These are phyloP conservation scores for Colletotrichum sp. DNA, from an alignment of 2,329 filamentous ascomycete species.

Conservation along the genomic window DNA sequence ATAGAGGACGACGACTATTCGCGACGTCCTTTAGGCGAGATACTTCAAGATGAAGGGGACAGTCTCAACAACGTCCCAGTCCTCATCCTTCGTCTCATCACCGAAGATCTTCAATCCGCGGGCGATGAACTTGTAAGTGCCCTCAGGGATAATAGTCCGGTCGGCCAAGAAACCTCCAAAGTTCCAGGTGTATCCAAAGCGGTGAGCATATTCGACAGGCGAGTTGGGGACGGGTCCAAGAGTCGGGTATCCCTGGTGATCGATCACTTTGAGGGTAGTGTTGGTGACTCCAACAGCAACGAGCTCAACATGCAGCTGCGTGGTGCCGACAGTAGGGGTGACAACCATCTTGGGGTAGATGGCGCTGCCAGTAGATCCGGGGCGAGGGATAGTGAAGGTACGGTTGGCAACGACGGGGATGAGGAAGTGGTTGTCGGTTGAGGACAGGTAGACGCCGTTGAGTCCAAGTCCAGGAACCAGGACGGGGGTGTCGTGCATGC, in stretches of 20 bases:
- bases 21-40: background rate
- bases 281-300: conserved; percentile 17
- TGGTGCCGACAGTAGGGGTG: conserved; percentile 18
- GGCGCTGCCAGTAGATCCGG: background rate
- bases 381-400: conserved; percentile 27
- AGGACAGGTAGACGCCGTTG: conserved; percentile 20
- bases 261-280: conserved; percentile 10
- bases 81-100: conserved; percentile 23
- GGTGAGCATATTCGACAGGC: conserved; percentile 18
- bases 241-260: conserved; percentile 23
- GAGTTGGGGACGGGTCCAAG: conserved; percentile 24
- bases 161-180: conserved; percentile 28
- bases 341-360: conserved; percentile 4
- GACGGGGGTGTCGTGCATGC: conserved; percentile 25
- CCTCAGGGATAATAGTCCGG: conserved; percentile 25
- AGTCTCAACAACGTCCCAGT: conserved; percentile 26
- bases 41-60: conserved; percentile 22
- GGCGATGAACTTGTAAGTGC: conserved; percentile 27
- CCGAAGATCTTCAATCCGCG: conserved; percentile 29
- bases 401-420: conserved; percentile 23
- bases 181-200: background rate
- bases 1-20: too few species aligned
- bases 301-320: conserved; percentile 26
- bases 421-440: conserved; percentile 12
- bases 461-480: conserved; percentile 4